Base-by-base conservation (phyloP, 768 basidiomycete species). In the Podaxis mareebaensis region DNA sequence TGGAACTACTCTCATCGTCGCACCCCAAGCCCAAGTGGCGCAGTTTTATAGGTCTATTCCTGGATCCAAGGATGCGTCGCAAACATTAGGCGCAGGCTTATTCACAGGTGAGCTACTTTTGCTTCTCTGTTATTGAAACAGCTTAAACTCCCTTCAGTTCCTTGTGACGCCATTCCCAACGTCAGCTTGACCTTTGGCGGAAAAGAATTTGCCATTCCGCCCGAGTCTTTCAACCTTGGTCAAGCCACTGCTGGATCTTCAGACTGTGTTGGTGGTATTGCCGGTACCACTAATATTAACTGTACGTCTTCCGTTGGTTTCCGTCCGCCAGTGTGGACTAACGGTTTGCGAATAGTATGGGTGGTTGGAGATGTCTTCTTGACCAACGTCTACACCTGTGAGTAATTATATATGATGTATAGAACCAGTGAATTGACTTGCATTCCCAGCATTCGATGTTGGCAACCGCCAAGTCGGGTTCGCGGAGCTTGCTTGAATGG, bases 201-300 rank as follows among this genome's bases (percentile, higher is more conserved):
- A 20, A 73, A 73, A 58, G 55, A 67, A 0, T 81, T 78, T 67
- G 40, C 78, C 36, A 84, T 88, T 63, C 77, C 82, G 2, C 75
- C 83, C 46, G 65, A 78, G 11, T 67, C 58, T 0, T 76, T 76
- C 63, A 85, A 85, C 30, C 64, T 85, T 7, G 72, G 85, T 64
- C 65, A 60, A 44, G 80, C 77, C 53, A 67, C 85, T 58, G 81
- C 80, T 20, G 74, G 75, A 52, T 91, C 88, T 64, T 65, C 75
- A 0, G 83, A 86, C 53, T 85, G 87, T 30, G 83, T 91, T 67
- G 79, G 80, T 12, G 73, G 70, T 15, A 66, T 75, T 20, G 66
- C 65, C 6, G 61, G 53, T 48, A 48, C 53, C 17, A 36, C 17
- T 17, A 11, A 12, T 33, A 62, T 62, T 26, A 22, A 54, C 20